Evolutionary conservation across 805 yeast genomes (phyloP), one percentile per base, ranked within the genome.

Genomic region (Yamadazyma tumulicola): DNA sequence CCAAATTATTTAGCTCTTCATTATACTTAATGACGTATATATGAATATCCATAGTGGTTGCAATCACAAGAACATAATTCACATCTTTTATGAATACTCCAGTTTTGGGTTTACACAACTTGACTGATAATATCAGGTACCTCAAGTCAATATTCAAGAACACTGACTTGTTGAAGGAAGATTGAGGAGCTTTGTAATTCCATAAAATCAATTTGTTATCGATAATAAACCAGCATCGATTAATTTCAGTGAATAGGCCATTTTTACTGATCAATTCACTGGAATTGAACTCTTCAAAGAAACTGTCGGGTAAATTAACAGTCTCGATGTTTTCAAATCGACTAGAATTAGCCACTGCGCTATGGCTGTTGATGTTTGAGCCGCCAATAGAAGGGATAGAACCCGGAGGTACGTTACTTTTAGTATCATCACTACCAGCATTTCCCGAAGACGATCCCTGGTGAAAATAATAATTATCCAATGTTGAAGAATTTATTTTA

Each of bases 121-220:
- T 74, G 13, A 88, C 91, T 10, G 85, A 71, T 34, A 85, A 63
- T 31, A 93, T 86, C 2, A 93, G 75, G 46, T 85, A 85, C 35
- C 77, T 72, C 42, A 88, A 74, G 54, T 87, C 97, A 33, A 91
- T 83, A 6, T 87, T 77, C 48, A 80, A 79, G 51, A 79, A 85
- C 39, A 83, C 91, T 18, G 71, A 43, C 11, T 60, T 43, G 30
- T 52, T 55, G 40, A 66, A 64, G 9, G 71, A 64, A 15, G 75
- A 72, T 19, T 74, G 71, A 3, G 70, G 69, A 9, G 77, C 69
- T 38, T 73, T 75, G 52, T 81, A 78, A 55, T 88, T 82, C 97
- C 97, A 93, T 16, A 94, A 69, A 21, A 84, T 75, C 48, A 91
- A 67, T 48, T 83, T 82, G 54, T 82, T 81, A 51, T 87, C 97